Percentiles rank a stretch among this genome's conserved stretches.
Evolutionary conservation across 768 basidiomycete genomes (phyloP).

Genomic region (Basidioascus undulatus): DNA sequence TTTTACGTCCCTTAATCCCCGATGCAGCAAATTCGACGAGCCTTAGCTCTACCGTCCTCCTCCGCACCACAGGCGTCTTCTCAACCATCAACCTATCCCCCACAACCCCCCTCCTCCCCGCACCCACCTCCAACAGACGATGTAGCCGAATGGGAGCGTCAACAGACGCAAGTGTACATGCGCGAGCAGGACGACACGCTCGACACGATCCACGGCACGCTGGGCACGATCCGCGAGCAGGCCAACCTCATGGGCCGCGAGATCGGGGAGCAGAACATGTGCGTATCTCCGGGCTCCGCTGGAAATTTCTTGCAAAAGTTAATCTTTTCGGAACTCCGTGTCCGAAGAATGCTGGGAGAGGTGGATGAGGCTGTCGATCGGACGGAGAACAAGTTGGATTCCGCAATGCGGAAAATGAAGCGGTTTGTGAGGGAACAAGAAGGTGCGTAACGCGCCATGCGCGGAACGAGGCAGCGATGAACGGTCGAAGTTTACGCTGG

Average conservation of each 20-base stretch:
- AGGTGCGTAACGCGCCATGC: conserved; percentile 22
- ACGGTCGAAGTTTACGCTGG: too few relatives aligned
- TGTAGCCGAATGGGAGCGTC: conserved; percentile 42
- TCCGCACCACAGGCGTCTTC: too few relatives aligned
- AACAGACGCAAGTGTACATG: conserved; percentile 77
- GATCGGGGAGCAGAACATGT: conserved; percentile 80
- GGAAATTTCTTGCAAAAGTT: not conserved
- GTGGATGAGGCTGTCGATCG: conserved; percentile 46
- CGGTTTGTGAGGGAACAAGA: conserved; percentile 70
- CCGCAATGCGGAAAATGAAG: conserved; percentile 42
- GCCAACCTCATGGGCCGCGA: conserved; percentile 88
- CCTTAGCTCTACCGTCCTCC: not conserved
- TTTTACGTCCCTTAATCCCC: not conserved
- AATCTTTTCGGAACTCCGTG: not conserved
- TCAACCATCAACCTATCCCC: not conserved
- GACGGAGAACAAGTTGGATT: conserved; percentile 38
- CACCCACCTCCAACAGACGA: conserved; percentile 3
- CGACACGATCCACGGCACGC: conserved; percentile 61
- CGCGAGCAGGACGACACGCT: conserved; percentile 74
- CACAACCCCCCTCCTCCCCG: conserved; percentile 1
- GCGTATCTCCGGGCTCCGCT: conserved; percentile 11
- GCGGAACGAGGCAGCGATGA: too few relatives aligned
- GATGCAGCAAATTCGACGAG: not conserved
- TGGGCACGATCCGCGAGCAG: conserved; percentile 64
- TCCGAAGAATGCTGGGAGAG: conserved; percentile 48